These are phyloP conservation scores for Arctostaphylos glauca DNA, from an alignment of 148 eudicot genomes.

Conservation along the genomic window DNA sequence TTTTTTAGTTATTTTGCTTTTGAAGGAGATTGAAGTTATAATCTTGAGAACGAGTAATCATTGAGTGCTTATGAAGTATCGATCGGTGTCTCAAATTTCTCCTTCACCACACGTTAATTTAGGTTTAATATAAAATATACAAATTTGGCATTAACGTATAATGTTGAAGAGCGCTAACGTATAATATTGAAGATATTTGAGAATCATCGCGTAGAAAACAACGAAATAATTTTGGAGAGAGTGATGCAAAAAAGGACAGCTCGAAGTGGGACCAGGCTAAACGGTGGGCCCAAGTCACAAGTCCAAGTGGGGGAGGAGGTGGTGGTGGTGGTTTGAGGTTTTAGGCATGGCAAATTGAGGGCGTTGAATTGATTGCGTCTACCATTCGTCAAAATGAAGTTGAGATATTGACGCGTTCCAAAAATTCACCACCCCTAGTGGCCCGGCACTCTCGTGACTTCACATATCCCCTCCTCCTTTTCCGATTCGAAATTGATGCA, in stretches of 20 bases:
- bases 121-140: too few relatives aligned
- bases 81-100: too few relatives aligned
- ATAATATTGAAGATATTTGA: too few relatives aligned
- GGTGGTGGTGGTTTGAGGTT: not conserved
- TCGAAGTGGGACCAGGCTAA: conserved; percentile 8
- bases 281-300: not conserved
- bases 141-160: too few relatives aligned
- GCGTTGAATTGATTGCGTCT: conserved; percentile 10
- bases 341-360: not conserved
- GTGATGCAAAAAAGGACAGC: not conserved
- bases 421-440: conserved; percentile 23
- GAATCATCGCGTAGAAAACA: too few relatives aligned
- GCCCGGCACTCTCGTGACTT: conserved; percentile 22
- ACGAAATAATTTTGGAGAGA: too few relatives aligned
- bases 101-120: too few relatives aligned
- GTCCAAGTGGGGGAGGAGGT: not conserved
- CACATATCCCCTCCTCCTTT: too few relatives aligned
- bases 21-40: not conserved
- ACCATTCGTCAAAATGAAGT: conserved; percentile 15
- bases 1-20: not conserved
- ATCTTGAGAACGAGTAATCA: too few relatives aligned
- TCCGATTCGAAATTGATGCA: too few relatives aligned
- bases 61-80: too few relatives aligned
- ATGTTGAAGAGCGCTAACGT: too few relatives aligned
- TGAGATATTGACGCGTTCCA: conserved; percentile 22